phyloP scores from a whole-genome alignment of 31 red algal genomes.

The Odonthalia washingtoniensis region DNA sequence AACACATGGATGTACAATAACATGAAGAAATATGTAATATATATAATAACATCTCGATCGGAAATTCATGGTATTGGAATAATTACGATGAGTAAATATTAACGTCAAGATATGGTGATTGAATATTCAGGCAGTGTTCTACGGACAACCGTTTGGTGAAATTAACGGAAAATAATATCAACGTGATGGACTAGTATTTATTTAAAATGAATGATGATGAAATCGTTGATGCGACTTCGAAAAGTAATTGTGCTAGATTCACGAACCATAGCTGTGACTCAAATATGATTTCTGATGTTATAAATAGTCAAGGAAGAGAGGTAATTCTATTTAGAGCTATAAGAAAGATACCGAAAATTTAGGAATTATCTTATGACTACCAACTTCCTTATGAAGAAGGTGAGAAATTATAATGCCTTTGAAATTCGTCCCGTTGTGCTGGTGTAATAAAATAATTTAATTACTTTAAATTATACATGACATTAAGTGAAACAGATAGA shows the following conservation, averaged over 20 bases:
- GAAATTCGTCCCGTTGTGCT: too few relatives aligned
- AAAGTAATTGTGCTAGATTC: constrained; percentile 90
- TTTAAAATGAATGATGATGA: constrained; percentile 85
- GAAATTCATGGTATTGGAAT: constrained; percentile 93
- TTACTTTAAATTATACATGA: too few relatives aligned
- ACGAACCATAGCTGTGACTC: constrained; percentile 96
- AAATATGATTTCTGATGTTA: constrained; percentile 72
- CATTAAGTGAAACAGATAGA: too few relatives aligned
- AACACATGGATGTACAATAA: too few relatives aligned
- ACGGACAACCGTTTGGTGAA: constrained; percentile 84
- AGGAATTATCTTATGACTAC: too few relatives aligned
- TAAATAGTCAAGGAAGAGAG: too few relatives aligned
- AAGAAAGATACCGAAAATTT: too few relatives aligned
- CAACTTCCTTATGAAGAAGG: too few relatives aligned
- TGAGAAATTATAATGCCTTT: too few relatives aligned
- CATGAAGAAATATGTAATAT: too few relatives aligned
- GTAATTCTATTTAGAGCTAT: too few relatives aligned
- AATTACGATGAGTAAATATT: constrained; percentile 70
- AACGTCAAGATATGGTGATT: constrained; percentile 81
- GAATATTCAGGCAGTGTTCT: constrained; percentile 96
- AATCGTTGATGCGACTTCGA: constrained; percentile 93
- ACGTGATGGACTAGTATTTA: constrained; percentile 78
- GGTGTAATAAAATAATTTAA: too few relatives aligned
- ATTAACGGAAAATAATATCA: constrained; percentile 81
- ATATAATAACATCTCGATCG: constrained; percentile 67